Base-by-base conservation (phyloP, 1,139 yeast species). In the Debaryomyces psychrophilus region DNA sequence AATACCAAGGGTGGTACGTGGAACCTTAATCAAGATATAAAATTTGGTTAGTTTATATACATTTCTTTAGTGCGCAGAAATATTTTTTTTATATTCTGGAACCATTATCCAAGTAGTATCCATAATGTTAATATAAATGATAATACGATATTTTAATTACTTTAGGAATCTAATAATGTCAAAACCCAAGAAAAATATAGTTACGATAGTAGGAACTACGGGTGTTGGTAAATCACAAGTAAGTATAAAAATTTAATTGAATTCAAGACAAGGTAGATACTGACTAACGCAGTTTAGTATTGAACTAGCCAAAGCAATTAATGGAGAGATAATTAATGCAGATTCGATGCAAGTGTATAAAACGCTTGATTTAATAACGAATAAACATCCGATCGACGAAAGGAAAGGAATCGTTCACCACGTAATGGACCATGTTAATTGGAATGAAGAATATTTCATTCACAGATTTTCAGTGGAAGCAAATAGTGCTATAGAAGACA, bases 221-320 rank as follows among this genome's bases (percentile, higher is more conserved):
- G 99, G 99, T 0, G 98, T 90, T n/a, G 99, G 99, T 0, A 93
- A 93, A 61, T 92, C 97, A 0, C 89, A 90, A 58, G 77, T 83
- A 58, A 62, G 82, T 57, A 29, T 14, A 7, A 11, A 6, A 20
- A 12, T 11, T 17, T 14, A 29, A 14, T 29, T 29, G 17, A 37
- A 12, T 17, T 22, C 29, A 20, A 31, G 25, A 26, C 36, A 20
- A 12, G 14, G 33, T 20, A 12, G 20, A 37, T 37, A 43, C 41
- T 33, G 20, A 34, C 37, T 12, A 36, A 27, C 40, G 11, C 39
- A 11, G 79, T 78, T 86, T 51, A 79, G 87, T 46, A 84, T 90
- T 5, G 95, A 90, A 50, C 65, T 93, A 12, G 97, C 98, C 7
- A 76, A 79, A 52, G 77, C 79, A 18, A 76, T 87, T 47, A 79